Base-by-base conservation (phyloP, 2,329 filamentous ascomycete species). In the Diaporthe sp. region DNA sequence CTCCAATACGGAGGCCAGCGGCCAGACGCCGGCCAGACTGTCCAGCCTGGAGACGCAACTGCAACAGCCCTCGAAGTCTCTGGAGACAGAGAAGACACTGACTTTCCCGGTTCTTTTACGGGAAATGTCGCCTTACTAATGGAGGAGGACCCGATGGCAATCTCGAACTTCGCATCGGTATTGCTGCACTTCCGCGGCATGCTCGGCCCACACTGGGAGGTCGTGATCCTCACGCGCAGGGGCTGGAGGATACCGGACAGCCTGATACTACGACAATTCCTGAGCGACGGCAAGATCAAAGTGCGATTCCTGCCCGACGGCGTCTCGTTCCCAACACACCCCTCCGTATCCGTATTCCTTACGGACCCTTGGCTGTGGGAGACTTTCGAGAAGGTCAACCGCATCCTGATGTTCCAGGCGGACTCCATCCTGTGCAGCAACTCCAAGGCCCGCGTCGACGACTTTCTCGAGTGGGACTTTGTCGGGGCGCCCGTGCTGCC, bases 381-480 rank as follows among this genome's bases (percentile, higher is more conserved):
- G 69, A 81, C 82, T 70, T 79, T 84, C 55, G 76, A 77, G 27
- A 79, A 80, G 2, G 81, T 81, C 61, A 70, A 76, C 39, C 81
- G 82, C 71, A 73, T 84, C n/a, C 79, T 84, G 10, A 76, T 83
- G 19, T 84, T 84, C 79, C 83, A 84, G 77, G 79, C 80, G 27
- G 83, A 84, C 77, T 81, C 80, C 75, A 81, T 84, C 71, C 55
- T 85, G 9, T 85, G 83, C 78, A 78, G 78, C 63, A 81, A 80
- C 32, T 73, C 80, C 17, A 61, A 77, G 27, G 72, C 70, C 13
- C 78, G 75, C 70, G 78, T 80, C 30, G 83, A 84, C 70, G 82
- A 83, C 69, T 85, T 73, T 70, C 30, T 84, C 22, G 77, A 78
- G 42, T 84, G 78, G 75, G 83, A 85, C 76, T 78, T 80, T 32